These are phyloP conservation scores for Aspergillus viridinutans DNA, from an alignment of 2,329 filamentous ascomycete species.

Conservation along the genomic window DNA sequence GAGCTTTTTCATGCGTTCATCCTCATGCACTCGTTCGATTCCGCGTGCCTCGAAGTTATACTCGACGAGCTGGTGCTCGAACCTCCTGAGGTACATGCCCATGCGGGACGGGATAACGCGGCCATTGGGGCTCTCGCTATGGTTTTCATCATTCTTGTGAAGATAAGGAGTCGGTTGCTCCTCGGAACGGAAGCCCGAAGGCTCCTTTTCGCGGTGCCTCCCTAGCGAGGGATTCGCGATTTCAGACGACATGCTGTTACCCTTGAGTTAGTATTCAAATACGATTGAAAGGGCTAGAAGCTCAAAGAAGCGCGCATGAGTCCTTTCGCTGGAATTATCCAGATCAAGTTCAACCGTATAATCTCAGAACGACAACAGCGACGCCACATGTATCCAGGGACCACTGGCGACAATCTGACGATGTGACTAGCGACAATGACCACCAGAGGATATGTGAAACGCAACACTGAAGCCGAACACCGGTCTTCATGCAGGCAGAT, in stretches of 20 bases:
- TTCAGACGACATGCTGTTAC: slow-evolving; percentile 30
- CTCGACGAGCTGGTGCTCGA: slow-evolving; percentile 39
- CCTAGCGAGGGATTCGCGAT: slow-evolving; percentile 26
- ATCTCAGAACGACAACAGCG: slow-evolving; percentile 37
- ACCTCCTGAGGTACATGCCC: slow-evolving; percentile 27
- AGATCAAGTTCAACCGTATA: slow-evolving; percentile 45
- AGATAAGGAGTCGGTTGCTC: slow-evolving; percentile 9
- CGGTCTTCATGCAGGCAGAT: slow-evolving; percentile 39
- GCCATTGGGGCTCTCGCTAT: slow-evolving; percentile 6
- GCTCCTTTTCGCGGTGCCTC: slow-evolving; percentile 21
- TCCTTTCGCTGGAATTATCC: slow-evolving; percentile 45
- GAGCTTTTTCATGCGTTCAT: slow-evolving; percentile 52
- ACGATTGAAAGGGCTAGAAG: slow-evolving; percentile 2
- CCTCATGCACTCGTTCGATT: slow-evolving; percentile 54
- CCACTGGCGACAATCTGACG: neutral
- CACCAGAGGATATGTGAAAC: slow-evolving; percentile 1
- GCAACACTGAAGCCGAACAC: slow-evolving; percentile 31
- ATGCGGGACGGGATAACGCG: slow-evolving; percentile 23
- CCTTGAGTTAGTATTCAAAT: slow-evolving; percentile 18
- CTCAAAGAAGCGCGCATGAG: slow-evolving; percentile 34
- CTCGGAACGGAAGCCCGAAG: slow-evolving; percentile 5
- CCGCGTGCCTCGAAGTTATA: slow-evolving; percentile 55
- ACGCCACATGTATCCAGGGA: neutral
- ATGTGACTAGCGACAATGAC: neutral
- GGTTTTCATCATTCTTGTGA: slow-evolving; percentile 15